Percentiles rank a stretch among this genome's conserved stretches.
These are phyloP conservation scores for Pseudogymnoascus sp. DNA, from an alignment of 2,329 filamentous ascomycete genomes.

Conservation along the genomic window DNA sequence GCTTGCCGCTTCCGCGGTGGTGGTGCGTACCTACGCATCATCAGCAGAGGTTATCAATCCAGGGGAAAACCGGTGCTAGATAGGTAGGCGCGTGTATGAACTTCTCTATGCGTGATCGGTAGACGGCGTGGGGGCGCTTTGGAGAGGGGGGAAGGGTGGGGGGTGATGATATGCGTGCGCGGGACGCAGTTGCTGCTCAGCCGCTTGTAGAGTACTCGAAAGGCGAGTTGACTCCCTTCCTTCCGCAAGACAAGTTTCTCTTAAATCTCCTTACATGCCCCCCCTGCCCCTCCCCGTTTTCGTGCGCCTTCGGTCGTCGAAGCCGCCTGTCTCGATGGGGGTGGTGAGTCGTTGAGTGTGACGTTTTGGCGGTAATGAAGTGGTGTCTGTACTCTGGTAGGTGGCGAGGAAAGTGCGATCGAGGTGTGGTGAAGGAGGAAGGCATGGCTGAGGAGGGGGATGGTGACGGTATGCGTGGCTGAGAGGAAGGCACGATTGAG, in stretches of 20 bases:
- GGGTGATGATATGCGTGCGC: too few relatives aligned
- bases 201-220: too few relatives aligned
- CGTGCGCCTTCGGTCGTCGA: neutral
- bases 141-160: too few relatives aligned
- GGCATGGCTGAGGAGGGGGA: neutral
- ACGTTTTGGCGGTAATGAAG: too few relatives aligned
- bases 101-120: neutral
- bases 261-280: too few relatives aligned
- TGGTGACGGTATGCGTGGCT: neutral
- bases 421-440: neutral
- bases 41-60: too few relatives aligned
- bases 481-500: neutral
- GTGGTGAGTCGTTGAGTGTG: neutral
- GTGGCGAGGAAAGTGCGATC: neutral
- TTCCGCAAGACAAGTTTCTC: too few relatives aligned
- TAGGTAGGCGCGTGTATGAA: neutral
- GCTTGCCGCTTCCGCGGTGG: too few relatives aligned
- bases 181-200: too few relatives aligned
- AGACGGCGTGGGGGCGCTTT: neutral
- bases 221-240: too few relatives aligned
- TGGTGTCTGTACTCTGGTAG: neutral
- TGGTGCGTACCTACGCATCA: too few relatives aligned
- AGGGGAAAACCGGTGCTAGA: neutral
- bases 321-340: neutral
- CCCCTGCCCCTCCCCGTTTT: too few relatives aligned